Evolutionary conservation across 2,329 filamentous ascomycete genomes (phyloP), one percentile per base, ranked within the genome.

Genomic region (Diaporthe vaccinii): DNA sequence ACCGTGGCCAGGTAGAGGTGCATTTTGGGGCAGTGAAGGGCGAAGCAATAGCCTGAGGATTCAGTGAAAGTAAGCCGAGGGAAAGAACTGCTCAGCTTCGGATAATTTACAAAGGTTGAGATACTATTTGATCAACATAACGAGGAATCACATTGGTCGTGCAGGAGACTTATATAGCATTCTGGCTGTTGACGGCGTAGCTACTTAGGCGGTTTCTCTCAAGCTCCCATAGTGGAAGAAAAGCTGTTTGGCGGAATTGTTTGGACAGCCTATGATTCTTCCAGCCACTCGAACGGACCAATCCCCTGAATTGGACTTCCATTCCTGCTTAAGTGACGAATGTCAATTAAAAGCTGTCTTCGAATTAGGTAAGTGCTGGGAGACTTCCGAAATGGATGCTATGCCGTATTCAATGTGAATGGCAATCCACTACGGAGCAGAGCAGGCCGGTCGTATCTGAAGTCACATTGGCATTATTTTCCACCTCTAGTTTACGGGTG

Each of bases 161-260:
- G 20, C 22, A 34, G 31, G 3, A 22, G 7, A 22, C 5, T 39
- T 34, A 49, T 68, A 51, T 68, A 68, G 5, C n/a, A 17, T 39
- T n/a, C 4, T 25, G 6, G 20, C 14, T 28, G 20, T 2, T 31
- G 5, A n/a, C n/a, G 36, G n/a, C 17, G 15, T 15, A 17, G 10
- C 34, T n/a, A n/a, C 9, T 1, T 68, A 46, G 62, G 3, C 20
- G 5, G 1, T 12, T 36, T 39, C 7, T 36, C 31, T 51, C 34
- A 34, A 34, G 34, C 34, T 34, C 22, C 10, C 4, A 2, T 17
- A 8, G 8, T 25, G 22, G 44, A 51, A 53, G 6, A 17, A 12
- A 9, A 36, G 53, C 22, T 39, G 62, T 68, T 68, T 68, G 62
- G 62, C 62, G 62, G 62, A 53, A 68, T 49, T 51, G 20, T 28